Evolutionary conservation across 192 early-diverging fungal genomes (phyloP).

Genomic region (Gryganskiella cystojenkinii): DNA sequence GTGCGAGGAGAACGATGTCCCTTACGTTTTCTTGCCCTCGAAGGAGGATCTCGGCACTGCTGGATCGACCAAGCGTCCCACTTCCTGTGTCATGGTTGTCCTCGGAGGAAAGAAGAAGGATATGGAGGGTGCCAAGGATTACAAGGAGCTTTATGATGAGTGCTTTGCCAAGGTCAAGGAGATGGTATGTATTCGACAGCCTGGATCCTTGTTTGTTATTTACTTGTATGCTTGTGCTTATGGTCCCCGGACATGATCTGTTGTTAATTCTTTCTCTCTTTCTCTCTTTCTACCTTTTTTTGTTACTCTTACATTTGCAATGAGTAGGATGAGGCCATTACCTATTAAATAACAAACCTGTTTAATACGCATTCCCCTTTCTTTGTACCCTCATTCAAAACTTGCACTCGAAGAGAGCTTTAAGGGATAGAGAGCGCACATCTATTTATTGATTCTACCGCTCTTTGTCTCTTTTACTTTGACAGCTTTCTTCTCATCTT

Average conservation of each 20-base stretch:
- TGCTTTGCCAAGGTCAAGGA: slow-evolving; percentile 82
- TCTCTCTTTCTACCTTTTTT: neutral
- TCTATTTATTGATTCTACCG: too few relatives aligned
- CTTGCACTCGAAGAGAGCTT: too few relatives aligned
- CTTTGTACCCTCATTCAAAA: too few relatives aligned
- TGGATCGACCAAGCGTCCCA: slow-evolving; percentile 95
- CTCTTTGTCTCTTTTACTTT: too few relatives aligned
- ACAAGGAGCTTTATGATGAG: slow-evolving; percentile 90
- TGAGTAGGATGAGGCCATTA: slow-evolving; percentile 43
- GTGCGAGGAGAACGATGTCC: slow-evolving; percentile 96
- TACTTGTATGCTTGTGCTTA: neutral
- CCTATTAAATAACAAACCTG: slow-evolving; percentile 3
- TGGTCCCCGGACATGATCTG: neutral
- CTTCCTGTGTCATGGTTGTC: slow-evolving; percentile 91
- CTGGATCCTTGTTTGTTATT: neutral
- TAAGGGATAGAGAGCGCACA: too few relatives aligned
- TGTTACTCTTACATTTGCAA: neutral
- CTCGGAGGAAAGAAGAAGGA: slow-evolving; percentile 79
- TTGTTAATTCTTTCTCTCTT: neutral
- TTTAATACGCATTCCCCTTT: too few relatives aligned
- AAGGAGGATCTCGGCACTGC: slow-evolving; percentile 96
- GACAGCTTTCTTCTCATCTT: too few relatives aligned
- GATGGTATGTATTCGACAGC: slow-evolving; percentile 69
- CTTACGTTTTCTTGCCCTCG: slow-evolving; percentile 95
- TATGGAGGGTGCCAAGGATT: slow-evolving; percentile 77